Evolutionary conservation across 192 early-diverging fungal species (phyloP), one percentile per base, ranked within the genome.

Genomic region (Coemansia sp.): DNA sequence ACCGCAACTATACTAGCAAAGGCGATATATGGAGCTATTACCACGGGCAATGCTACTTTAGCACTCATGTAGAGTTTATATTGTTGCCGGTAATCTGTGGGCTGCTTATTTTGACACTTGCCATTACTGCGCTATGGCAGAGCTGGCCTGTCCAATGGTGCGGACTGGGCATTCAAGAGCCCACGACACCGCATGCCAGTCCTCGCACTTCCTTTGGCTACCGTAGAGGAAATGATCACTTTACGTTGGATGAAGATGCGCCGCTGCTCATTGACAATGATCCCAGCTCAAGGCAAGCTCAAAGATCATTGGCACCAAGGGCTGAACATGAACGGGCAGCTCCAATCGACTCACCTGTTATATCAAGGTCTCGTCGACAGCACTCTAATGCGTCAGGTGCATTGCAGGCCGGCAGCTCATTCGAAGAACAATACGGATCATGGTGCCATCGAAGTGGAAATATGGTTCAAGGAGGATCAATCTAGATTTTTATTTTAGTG

Each of bases 221-320:
- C 8, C 40, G 40, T 8, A 40, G 41, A 20, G 19, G 21, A 31
- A 41, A 45, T 20, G 33, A 53, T 31, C 54, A 58, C 14, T 37
- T 31, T 28, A 46, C 47, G 14, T 26, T 28, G 6, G 52, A 57
- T 28, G 73, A 77, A 18, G 63, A 62, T 41, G 57, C 46, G 41
- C 75, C 75, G 41, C 46, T 78, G 43, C 70, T 78, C 2, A 72
- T 78, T 16, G 75, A 78, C 62, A 78, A 72, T 19, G 75, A 78
- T 19, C 75, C 75, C 1, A 54, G 23, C 8, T 57, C 55, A 6
- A 45, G 50, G 31, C 14, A 28, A 8, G 8, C 50, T 5, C 47
- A 15, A 19, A 19, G 20, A 1, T 13, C n/a, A 8, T 44, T 16
- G 13, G 19, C 42, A 13, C 31, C 50, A 15, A 35, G 15, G 8